Conservation (phyloP, 306 rosid genomes). For the Vigna reflexopilosa region DNA sequence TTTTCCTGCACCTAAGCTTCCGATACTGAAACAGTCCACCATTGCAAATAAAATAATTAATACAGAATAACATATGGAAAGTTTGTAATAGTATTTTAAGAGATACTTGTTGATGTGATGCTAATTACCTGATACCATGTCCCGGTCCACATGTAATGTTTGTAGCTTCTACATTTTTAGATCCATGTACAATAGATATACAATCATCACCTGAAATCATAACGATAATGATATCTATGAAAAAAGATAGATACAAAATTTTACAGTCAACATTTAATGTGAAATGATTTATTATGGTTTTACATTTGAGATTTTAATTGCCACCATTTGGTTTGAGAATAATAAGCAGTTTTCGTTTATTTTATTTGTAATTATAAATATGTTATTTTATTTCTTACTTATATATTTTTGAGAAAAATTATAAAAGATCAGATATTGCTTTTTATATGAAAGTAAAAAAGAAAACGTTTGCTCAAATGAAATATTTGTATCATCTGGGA, state of each 20-base stretch:
- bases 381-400: too few species aligned
- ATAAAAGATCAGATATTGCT: too few species aligned
- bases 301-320: background rate
- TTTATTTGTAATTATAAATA: too few species aligned
- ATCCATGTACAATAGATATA: conserved; percentile 80
- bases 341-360: background rate
- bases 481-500: background rate
- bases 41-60: conserved; percentile 2
- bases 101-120: conserved; percentile 3
- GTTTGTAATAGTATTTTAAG: background rate
- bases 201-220: conserved; percentile 75
- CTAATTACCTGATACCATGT: conserved; percentile 81
- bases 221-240: background rate
- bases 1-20: conserved; percentile 72
- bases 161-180: conserved; percentile 57
- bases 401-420: too few species aligned
- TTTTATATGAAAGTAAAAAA: too few species aligned
- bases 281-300: background rate
- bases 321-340: background rate
- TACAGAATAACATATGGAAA: background rate
- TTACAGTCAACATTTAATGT: background rate
- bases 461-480: too few species aligned
- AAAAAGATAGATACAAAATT: background rate
- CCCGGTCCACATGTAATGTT: conserved; percentile 88
- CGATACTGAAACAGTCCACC: conserved; percentile 58